phyloP scores from a whole-genome alignment of 1,139 yeast genomes.

The Debaryomycetaceae sp. region DNA sequence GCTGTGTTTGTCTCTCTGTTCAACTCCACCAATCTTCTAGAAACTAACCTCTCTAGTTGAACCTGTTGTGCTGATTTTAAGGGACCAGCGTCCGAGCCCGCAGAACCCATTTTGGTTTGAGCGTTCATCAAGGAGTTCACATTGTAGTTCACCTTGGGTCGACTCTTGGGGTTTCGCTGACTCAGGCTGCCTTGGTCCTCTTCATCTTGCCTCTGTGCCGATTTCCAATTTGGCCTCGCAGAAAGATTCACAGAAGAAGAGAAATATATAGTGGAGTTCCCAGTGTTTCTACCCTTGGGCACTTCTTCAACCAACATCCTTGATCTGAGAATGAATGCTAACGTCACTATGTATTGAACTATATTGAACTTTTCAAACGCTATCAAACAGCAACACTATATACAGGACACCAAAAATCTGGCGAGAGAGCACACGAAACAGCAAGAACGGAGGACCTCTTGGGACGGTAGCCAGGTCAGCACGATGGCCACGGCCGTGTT shows the following conservation, averaged over 20 bases:
- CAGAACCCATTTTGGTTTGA: constrained; percentile 36
- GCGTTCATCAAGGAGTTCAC: constrained; percentile 44
- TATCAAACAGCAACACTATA: neutral
- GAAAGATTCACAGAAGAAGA: constrained; percentile 43
- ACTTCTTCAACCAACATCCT: constrained; percentile 45
- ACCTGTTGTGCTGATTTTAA: constrained; percentile 43
- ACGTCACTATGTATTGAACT: neutral
- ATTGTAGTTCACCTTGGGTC: constrained; percentile 46
- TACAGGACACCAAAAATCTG: constrained; percentile 3
- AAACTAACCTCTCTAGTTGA: constrained; percentile 38
- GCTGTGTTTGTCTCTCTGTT: constrained; percentile 28
- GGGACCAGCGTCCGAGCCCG: constrained; percentile 27
- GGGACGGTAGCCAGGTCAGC: too few relatives aligned
- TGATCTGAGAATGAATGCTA: neutral
- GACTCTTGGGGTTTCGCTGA: constrained; percentile 19
- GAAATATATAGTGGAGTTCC: constrained; percentile 40
- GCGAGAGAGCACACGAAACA: too few relatives aligned
- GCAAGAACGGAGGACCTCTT: too few relatives aligned
- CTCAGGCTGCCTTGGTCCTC: constrained; percentile 19
- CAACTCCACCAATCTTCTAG: constrained; percentile 36
- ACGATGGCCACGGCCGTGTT: too few relatives aligned
- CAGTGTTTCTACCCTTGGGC: constrained; percentile 33
- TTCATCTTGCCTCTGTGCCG: constrained; percentile 13
- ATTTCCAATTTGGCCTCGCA: constrained; percentile 29
- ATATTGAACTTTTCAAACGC: neutral